Evolutionary conservation across 177 flowering plant species (phyloP).

Genomic region (Vitis hybrid): DNA sequence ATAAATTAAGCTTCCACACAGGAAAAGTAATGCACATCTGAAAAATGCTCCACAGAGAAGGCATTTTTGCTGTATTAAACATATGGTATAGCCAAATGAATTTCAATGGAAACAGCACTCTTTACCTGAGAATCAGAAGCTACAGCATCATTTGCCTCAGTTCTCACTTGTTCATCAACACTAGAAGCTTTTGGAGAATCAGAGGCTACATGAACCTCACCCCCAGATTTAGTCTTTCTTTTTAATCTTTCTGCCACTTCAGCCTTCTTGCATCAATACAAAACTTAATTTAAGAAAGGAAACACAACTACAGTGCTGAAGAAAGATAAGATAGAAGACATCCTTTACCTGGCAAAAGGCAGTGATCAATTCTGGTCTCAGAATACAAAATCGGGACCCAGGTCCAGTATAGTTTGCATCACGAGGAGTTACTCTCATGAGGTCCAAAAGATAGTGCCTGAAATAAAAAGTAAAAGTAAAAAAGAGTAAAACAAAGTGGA

Average conservation of each 20-base stretch:
- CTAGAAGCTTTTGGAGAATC: conserved; percentile 29
- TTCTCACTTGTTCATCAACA: conserved; percentile 23
- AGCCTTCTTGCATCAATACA: conserved; percentile 46
- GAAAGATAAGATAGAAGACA: neutral
- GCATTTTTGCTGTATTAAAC: neutral
- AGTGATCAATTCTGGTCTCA: conserved; percentile 84
- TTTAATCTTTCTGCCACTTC: conserved; percentile 55
- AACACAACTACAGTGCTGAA: neutral
- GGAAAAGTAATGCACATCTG: no score
- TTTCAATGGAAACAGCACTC: neutral
- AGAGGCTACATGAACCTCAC: conserved; percentile 23
- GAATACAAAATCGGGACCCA: conserved; percentile 80
- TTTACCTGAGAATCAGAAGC: conserved; percentile 23
- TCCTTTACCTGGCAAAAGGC: conserved; percentile 74
- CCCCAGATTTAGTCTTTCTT: conserved; percentile 32
- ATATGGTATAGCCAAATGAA: neutral
- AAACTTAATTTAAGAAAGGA: conserved; percentile 13
- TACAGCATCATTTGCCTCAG: conserved; percentile 19
- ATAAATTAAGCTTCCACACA: neutral
- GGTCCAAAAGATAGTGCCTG: conserved; percentile 96
- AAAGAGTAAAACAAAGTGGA: neutral
- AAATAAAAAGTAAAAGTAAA: neutral
- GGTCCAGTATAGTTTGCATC: conserved; percentile 91
- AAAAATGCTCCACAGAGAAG: no score
- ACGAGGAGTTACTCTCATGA: conserved; percentile 98